Evolutionary conservation across 208 protist species (phyloP), one percentile per base, ranked within the genome.

Genomic region (Tritrichomonas foetus): DNA sequence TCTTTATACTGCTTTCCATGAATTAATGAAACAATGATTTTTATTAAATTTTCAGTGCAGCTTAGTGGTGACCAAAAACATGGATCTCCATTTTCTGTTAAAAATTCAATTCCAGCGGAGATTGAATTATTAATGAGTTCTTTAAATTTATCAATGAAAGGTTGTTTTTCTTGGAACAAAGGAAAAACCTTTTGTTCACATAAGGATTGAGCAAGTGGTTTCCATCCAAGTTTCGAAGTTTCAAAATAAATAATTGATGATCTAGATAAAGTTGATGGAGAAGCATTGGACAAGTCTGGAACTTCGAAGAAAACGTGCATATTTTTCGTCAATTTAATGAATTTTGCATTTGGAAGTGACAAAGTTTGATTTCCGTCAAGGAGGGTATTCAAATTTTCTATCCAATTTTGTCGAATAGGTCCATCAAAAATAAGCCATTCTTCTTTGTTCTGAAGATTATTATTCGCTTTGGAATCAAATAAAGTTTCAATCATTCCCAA

Each of bases 341-440:
- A 97, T 95, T 99, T 97, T 66, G 98, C 97, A 57, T 93, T 95
- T 98, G 98, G 95, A 27, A 99, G 96, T 95, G 98, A 99, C 2
- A 99, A 97, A 94, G 98, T 97, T 96, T 98, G 98, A 96, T 98
- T 98, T 95, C 99, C 98, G 95, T 99, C 98, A 20, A 99, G 96
- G 3, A 99, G 98, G 0, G 98, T 99, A 96, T 99, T 99, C 97
- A 99, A 98, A 94, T 98, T 98, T 95, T 99, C 98, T 97, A 99
- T 99, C 98, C 98, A 99, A 39, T 99, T 93, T 13, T 98, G 97
- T 94, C 99, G 98, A 30, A 99, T 98, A n/a, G 98, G 98, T n/a
- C 98, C 98, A 96, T 99, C 98, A 95, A 99, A 99, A 50, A 99
- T 97, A 92, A 99, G 97, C 97, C 97, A 99, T 92, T 99, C 92